These are phyloP conservation scores for Poteriospumella lacustris DNA, from an alignment of 108 stramenopile genomes.

Conservation along the genomic window DNA sequence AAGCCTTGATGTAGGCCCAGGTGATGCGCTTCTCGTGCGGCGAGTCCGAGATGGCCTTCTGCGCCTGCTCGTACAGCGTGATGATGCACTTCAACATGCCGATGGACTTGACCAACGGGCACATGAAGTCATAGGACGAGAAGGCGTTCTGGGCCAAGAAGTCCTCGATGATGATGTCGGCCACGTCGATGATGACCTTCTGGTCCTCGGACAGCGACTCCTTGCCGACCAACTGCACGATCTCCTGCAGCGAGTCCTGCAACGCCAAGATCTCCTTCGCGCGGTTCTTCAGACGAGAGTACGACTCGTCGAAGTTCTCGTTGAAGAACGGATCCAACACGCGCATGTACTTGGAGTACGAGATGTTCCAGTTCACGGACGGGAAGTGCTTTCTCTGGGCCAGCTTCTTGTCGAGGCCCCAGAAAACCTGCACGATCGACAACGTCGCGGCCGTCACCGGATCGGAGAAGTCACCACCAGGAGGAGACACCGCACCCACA, in stretches of 20 bases:
- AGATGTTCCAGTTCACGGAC: slow-evolving; percentile 97
- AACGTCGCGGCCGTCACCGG: slow-evolving; percentile 98
- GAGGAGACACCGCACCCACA: slow-evolving; percentile 97
- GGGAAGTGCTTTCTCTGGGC: slow-evolving; percentile 99
- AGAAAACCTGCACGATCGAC: slow-evolving; percentile 99
- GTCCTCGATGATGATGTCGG: slow-evolving; percentile 97
- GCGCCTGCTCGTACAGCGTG: slow-evolving; percentile 91
- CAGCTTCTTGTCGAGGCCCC: slow-evolving; percentile 99
- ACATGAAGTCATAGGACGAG: slow-evolving; percentile 96
- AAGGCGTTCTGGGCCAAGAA: slow-evolving; percentile 99
- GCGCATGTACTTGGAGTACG: slow-evolving; percentile 99
- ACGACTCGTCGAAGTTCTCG: slow-evolving; percentile 74
- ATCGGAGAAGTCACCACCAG: slow-evolving; percentile 99
- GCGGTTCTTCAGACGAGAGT: slow-evolving; percentile 83
- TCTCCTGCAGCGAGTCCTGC: slow-evolving; percentile 91
- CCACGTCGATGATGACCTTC: slow-evolving; percentile 98
- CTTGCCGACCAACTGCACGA: slow-evolving; percentile 99
- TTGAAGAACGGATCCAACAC: slow-evolving; percentile 98
- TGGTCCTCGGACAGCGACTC: slow-evolving; percentile 99
- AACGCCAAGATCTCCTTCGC: slow-evolving; percentile 88
- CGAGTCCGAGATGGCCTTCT: slow-evolving; percentile 91
- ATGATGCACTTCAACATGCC: slow-evolving; percentile 96
- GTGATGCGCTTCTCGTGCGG: slow-evolving; percentile 87
- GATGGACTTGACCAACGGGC: slow-evolving; percentile 93
- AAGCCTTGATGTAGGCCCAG: slow-evolving; percentile 94